Evolutionary conservation across 2,329 filamentous ascomycete species (phyloP).

Genomic region (Chrysosphaeria jannelii): DNA sequence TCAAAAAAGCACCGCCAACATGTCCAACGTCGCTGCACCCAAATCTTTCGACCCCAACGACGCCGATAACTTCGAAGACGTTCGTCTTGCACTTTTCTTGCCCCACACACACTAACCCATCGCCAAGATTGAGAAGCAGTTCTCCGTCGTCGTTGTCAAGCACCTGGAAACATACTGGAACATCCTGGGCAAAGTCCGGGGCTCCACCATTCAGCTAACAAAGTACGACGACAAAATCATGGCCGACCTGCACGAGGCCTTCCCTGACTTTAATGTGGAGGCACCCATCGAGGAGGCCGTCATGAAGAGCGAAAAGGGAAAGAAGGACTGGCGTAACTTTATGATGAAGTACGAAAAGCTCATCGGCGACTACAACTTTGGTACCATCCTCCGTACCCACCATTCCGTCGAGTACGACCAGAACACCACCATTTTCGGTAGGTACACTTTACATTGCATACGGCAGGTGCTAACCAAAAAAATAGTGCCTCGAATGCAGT

Average conservation of each 20-base stretch:
- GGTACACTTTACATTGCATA: too few species aligned
- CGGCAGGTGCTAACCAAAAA: too few species aligned
- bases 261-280: slow-evolving; percentile 74
- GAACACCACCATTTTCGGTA: slow-evolving; percentile 77
- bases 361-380: slow-evolving; percentile 95
- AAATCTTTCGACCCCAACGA: slow-evolving; percentile 28
- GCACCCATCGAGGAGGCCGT: slow-evolving; percentile 61
- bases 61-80: slow-evolving; percentile 23
- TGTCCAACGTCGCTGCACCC: slow-evolving; percentile 15
- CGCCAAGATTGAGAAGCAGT: slow-evolving; percentile 75
- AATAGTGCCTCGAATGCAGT: slow-evolving; percentile 23
- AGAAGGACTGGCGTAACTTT: slow-evolving; percentile 84
- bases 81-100: too few species aligned
- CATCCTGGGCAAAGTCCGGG: slow-evolving; percentile 71
- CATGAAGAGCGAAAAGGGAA: slow-evolving; percentile 94
- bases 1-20: slow-evolving; percentile 5
- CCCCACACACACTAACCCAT: neutral
- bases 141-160: slow-evolving; percentile 90
- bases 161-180: slow-evolving; percentile 95
- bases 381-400: slow-evolving; percentile 61
- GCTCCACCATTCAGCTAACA: slow-evolving; percentile 69
- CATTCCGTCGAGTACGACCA: slow-evolving; percentile 63
- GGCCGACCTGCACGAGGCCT: slow-evolving; percentile 60
- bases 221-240: slow-evolving; percentile 89
- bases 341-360: slow-evolving; percentile 83